Conservation (phyloP, 495 filamentous ascomycete genomes). For the Penicillium chermesinum region DNA sequence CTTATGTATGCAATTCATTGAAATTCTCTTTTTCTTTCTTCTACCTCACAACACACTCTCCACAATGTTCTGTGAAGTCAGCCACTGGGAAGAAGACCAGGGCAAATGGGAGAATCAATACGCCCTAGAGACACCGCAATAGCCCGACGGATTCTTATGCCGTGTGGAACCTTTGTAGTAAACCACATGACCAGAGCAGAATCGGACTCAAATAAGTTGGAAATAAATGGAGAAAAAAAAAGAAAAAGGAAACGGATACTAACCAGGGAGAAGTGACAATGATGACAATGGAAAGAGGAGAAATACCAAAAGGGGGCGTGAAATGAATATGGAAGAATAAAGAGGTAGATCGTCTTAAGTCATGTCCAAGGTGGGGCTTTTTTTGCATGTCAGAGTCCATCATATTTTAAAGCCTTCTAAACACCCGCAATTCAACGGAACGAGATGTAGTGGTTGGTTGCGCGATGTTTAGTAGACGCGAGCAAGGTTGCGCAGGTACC, state of each 20-base stretch:
- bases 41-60: constrained; percentile 23
- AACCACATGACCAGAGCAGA: constrained; percentile 15
- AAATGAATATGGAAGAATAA: constrained; percentile 27
- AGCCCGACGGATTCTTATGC: constrained; percentile 30
- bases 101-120: constrained; percentile 24
- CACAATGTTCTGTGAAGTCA: constrained; percentile 5
- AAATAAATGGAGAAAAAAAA: constrained; percentile 17
- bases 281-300: constrained; percentile 16
- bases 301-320: constrained; percentile 20
- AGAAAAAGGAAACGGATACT: constrained; percentile 16
- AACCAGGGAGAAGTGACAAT: constrained; percentile 15
- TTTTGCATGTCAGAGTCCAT: constrained; percentile 24
- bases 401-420: constrained; percentile 12
- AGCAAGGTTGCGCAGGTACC: constrained; percentile 95
- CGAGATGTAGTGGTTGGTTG: constrained; percentile 1
- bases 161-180: constrained; percentile 10
- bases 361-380: constrained; percentile 29
- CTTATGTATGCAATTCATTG: constrained; percentile 30
- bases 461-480: constrained; percentile 68
- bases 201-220: constrained; percentile 18
- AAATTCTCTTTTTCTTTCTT: constrained; percentile 27
- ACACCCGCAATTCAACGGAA: constrained; percentile 8
- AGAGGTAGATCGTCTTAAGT: constrained; percentile 25
- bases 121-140: constrained; percentile 29
- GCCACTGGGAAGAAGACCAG: constrained; percentile 18